phyloP scores from a whole-genome alignment of 2,329 filamentous ascomycete genomes.

The Penicillium sp. region DNA sequence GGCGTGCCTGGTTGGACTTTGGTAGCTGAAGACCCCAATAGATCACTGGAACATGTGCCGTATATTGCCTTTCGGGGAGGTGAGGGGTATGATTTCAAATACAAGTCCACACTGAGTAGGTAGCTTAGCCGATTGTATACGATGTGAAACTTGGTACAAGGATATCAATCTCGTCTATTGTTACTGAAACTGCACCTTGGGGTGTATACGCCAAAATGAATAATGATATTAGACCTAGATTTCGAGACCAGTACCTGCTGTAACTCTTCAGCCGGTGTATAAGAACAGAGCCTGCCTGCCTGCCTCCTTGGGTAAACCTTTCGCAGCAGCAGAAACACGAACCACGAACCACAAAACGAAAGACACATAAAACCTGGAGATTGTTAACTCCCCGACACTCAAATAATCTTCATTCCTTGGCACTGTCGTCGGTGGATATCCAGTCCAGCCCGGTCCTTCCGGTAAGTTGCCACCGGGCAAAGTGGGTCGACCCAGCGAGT shows the following conservation, averaged over 20 bases:
- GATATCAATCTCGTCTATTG: neutral
- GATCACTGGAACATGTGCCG: neutral
- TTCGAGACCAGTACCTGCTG: too few species aligned
- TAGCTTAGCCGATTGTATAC: neutral
- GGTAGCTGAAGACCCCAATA: neutral
- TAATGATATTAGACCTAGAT: too few species aligned
- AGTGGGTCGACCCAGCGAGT: neutral
- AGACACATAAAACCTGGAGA: neutral
- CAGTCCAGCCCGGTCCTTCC: conserved; percentile 8
- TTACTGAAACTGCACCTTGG: neutral
- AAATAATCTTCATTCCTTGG: neutral
- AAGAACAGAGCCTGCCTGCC: neutral
- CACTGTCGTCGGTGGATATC: neutral
- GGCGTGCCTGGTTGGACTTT: neutral
- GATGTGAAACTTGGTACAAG: neutral
- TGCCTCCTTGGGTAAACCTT: neutral
- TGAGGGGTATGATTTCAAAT: neutral
- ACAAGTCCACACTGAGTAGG: too few species aligned
- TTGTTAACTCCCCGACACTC: neutral
- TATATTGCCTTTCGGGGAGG: neutral
- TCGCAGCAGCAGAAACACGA: neutral
- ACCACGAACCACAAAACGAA: neutral
- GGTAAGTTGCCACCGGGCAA: neutral
- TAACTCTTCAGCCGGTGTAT: neutral
- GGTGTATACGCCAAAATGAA: too few species aligned